These are phyloP conservation scores for Fraxinus americana DNA, from an alignment of 257 asterid genomes.

Conservation along the genomic window DNA sequence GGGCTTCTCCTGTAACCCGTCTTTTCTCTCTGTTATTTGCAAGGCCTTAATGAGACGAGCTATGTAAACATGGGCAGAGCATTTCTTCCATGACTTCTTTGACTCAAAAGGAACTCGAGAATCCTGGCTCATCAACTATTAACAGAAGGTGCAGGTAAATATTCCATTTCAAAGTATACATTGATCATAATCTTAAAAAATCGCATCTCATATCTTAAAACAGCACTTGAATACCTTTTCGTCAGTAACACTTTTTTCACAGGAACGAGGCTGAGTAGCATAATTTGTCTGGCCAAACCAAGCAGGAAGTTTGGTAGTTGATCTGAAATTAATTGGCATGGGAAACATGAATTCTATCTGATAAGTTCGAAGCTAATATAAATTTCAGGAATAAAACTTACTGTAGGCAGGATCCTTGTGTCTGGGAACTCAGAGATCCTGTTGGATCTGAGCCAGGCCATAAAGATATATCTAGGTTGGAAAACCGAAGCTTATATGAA, in stretches of 20 bases:
- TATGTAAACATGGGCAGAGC: slow-evolving; percentile 63
- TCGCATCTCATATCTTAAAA: background rate
- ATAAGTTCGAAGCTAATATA: background rate
- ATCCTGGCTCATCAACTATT: slow-evolving; percentile 35
- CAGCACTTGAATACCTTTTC: slow-evolving; percentile 46
- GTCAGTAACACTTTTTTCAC: slow-evolving; percentile 14
- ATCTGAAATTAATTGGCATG: slow-evolving; percentile 32
- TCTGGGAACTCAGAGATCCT: slow-evolving; percentile 33
- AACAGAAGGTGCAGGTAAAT: background rate
- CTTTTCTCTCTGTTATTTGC: slow-evolving; percentile 42
- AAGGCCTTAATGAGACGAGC: slow-evolving; percentile 53
- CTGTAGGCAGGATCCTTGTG: slow-evolving; percentile 37
- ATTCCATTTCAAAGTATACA: background rate
- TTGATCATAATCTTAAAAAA: slow-evolving; percentile 6
- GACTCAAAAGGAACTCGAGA: slow-evolving; percentile 32
- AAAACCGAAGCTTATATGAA: slow-evolving; percentile 16
- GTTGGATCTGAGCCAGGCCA: slow-evolving; percentile 36
- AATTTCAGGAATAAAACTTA: slow-evolving; percentile 23
- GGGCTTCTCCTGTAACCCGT: slow-evolving; percentile 33
- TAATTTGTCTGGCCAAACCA: slow-evolving; percentile 35
- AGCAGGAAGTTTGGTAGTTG: slow-evolving; percentile 37
- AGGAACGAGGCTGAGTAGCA: slow-evolving; percentile 34
- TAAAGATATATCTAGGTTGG: slow-evolving; percentile 42
- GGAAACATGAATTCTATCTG: slow-evolving; percentile 17
- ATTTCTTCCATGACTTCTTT: slow-evolving; percentile 61